Evolutionary conservation across 768 basidiomycete genomes (phyloP), one percentile per base, ranked within the genome.

Genomic region (Suillus paluster): DNA sequence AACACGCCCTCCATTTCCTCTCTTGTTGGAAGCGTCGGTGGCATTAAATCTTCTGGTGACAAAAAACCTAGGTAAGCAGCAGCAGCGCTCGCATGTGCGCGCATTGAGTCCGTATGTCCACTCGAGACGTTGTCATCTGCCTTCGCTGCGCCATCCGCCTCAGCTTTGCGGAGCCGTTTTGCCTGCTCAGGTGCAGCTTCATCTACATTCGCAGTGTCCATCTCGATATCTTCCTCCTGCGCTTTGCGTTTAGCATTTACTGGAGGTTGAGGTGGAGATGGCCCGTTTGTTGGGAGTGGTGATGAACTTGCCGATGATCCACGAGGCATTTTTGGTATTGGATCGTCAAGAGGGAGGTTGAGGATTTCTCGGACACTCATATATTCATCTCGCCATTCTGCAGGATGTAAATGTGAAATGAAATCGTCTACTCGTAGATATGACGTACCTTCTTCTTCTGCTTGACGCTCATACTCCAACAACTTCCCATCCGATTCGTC

Each of bases 1-100:
- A 97, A 72, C 11, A 91, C 84, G 23, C 75, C 73, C 71, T 93
- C 93, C 90, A 94, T 90, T 74, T 96, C 92, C 50, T 86, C 84
- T 60, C 84, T 80, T 1, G 85, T 86, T 1, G 92, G 91, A 75
- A 96, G 74, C 66, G 84, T 87, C 0, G 95, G 94, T 12, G 89
- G 86, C 57, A 92, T 70, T 10, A 97, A 81, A 62, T 88, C 82
- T 64, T 90, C 88, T 21, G 88, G 78, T 21, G 86, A 78, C n/a
- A 96, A 79, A 77, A 95, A 91, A 3, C 89, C 81, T 17, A 94
- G 89, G 67, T 85, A 85, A 3, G 88, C 79, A 0, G 89, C 88
- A 15, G 86, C 88, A n/a, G 85, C 80, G 61, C 79, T 80, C 23
- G 86, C 88, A 25, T 76, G 72, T 34, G 73, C 68, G 60, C 62